These are phyloP conservation scores for Ceratobasidium sp. DNA, from an alignment of 1,284 basidiomycete species.

Conservation along the genomic window DNA sequence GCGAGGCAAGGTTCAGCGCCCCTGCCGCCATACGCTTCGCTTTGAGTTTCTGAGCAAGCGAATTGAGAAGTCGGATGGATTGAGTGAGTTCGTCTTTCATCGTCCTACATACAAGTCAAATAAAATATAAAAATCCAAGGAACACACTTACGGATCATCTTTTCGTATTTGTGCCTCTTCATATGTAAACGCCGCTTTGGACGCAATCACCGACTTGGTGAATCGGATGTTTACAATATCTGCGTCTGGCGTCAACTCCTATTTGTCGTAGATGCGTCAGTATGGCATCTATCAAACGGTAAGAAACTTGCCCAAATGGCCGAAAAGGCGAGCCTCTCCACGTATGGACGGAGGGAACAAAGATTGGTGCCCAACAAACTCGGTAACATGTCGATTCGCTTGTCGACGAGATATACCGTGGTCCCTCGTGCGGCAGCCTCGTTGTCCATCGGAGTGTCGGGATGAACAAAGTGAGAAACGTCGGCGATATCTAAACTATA, in stretches of 20 bases:
- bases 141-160: conserved; percentile 81
- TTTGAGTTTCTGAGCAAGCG: conserved; percentile 88
- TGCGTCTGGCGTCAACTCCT: conserved; percentile 89
- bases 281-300: background rate
- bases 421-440: conserved; percentile 97
- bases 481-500: conserved; percentile 89
- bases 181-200: conserved; percentile 97
- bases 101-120: conserved; percentile 62
- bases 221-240: conserved; percentile 93
- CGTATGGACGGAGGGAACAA: conserved; percentile 92
- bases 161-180: conserved; percentile 96
- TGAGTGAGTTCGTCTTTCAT: conserved; percentile 87
- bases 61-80: conserved; percentile 91
- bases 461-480: conserved; percentile 95
- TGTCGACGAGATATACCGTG: conserved; percentile 98
- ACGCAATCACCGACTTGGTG: conserved; percentile 96
- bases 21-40: conserved; percentile 92
- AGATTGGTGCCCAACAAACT: conserved; percentile 95
- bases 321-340: conserved; percentile 96
- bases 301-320: conserved; percentile 88
- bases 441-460: conserved; percentile 96
- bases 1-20: conserved; percentile 96
- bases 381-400: conserved; percentile 99
- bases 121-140: background rate
- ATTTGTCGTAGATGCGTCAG: conserved; percentile 22